Percentiles rank a stretch among this genome's conserved stretches.
phyloP scores from a whole-genome alignment of 2,329 filamentous ascomycete genomes.

The Leptographium lundbergii region DNA sequence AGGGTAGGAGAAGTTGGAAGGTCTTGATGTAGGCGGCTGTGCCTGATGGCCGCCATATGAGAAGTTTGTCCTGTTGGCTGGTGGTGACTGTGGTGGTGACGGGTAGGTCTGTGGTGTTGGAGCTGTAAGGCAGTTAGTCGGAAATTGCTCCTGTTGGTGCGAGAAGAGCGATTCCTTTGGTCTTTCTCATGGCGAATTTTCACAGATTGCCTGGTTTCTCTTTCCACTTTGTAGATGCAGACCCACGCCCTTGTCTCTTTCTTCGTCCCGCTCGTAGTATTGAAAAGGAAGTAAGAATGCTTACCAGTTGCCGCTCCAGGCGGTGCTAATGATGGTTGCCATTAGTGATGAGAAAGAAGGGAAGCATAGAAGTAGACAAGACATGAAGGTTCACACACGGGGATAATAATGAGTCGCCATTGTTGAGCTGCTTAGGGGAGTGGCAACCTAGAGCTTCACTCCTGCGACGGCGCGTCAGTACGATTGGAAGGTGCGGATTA shows the following conservation, averaged over 20 bases:
- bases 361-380: not conserved
- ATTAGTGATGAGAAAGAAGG: not conserved
- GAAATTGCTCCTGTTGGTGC: not conserved
- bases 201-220: not conserved
- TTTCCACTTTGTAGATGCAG: not conserved
- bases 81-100: constrained; percentile 23
- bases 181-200: not conserved
- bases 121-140: not conserved
- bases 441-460: not conserved
- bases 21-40: constrained; percentile 14
- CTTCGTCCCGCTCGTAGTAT: not conserved
- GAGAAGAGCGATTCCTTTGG: not conserved
- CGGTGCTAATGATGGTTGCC: constrained; percentile 10
- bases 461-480: not conserved
- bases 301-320: constrained; percentile 8
- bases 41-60: constrained; percentile 19
- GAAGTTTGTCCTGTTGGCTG: constrained; percentile 23
- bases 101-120: constrained; percentile 17
- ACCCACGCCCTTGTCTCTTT: not conserved
- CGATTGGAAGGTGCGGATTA: not conserved
- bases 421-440: not conserved
- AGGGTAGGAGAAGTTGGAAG: constrained; percentile 20
- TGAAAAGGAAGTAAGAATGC: not conserved
- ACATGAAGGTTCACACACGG: not conserved
- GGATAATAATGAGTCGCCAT: constrained; percentile 1